phyloP scores from a whole-genome alignment of 2,329 filamentous ascomycete species.

The Fusarium anthophilum region DNA sequence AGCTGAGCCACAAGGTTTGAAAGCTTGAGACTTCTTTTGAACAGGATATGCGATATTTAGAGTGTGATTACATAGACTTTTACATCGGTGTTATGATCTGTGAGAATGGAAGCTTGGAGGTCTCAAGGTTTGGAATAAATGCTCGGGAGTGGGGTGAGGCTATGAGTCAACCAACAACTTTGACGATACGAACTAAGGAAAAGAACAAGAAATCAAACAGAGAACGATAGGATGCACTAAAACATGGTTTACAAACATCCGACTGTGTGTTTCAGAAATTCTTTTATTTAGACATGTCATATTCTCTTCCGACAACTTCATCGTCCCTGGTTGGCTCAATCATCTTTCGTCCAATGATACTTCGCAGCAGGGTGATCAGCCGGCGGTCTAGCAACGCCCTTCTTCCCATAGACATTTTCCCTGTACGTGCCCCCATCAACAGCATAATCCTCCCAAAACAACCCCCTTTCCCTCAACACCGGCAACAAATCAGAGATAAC shows the following conservation, averaged over 20 bases:
- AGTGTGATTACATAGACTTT: no score
- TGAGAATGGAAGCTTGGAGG: not conserved
- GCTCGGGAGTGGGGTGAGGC: not conserved
- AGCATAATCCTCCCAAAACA: conserved; percentile 63
- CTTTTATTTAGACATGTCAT: not conserved
- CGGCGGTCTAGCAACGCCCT: conserved; percentile 48
- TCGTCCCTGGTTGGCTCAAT: not conserved
- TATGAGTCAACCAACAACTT: not conserved
- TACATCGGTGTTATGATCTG: not conserved
- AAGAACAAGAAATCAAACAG: not conserved
- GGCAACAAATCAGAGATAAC: conserved; percentile 71
- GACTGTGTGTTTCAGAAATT: not conserved
- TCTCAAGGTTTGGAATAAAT: not conserved
- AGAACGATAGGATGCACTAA: no score
- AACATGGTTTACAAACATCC: not conserved
- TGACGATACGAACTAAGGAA: no score
- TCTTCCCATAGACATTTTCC: conserved; percentile 53
- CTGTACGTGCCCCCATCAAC: conserved; percentile 55
- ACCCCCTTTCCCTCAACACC: conserved; percentile 65
- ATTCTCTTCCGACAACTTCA: not conserved
- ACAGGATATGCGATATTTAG: accelerated
- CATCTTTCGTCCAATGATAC: conserved; percentile 53
- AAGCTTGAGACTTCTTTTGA: accelerated
- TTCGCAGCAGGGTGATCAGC: conserved; percentile 52
- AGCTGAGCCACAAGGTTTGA: not conserved